Conservation (phyloP, 257 asterid species). For the Haberlea rhodopensis region DNA sequence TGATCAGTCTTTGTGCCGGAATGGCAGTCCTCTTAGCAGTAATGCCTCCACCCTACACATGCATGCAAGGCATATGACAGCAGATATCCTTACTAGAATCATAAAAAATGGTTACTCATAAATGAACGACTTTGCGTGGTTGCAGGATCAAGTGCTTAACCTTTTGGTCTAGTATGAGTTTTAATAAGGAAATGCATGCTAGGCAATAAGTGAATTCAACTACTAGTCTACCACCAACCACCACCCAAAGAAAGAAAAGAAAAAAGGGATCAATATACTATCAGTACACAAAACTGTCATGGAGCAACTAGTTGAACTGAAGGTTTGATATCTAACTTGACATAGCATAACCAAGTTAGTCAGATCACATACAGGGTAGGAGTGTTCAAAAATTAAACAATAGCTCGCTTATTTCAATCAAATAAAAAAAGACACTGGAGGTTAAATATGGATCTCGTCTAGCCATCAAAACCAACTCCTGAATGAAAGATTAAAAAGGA, state of each 20-base stretch:
- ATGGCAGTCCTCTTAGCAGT: constrained; percentile 52
- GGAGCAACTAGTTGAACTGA: not conserved
- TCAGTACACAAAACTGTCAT: not conserved
- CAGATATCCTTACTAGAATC: constrained; percentile 14
- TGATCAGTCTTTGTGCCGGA: constrained; percentile 89
- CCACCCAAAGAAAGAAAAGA: not conserved
- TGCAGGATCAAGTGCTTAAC: not conserved
- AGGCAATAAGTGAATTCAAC: not conserved
- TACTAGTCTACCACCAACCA: not conserved
- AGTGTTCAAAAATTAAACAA: not conserved
- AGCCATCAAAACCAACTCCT: constrained; percentile 11
- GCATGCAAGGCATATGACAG: constrained; percentile 19
- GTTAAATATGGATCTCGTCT: constrained; percentile 6
- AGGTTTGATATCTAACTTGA: constrained; percentile 3
- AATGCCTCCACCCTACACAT: constrained; percentile 83
- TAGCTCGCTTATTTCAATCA: constrained; percentile 16
- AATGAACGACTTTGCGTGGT: not conserved
- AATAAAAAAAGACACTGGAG: not conserved
- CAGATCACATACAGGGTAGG: constrained; percentile 10
- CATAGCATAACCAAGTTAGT: constrained; percentile 19
- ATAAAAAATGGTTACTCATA: constrained; percentile 12
- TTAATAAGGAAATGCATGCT: constrained; percentile 2
- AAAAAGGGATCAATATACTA: not conserved
- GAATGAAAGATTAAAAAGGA: constrained; percentile 1
- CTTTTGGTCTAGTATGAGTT: not conserved